phyloP scores from a whole-genome alignment of 1,139 yeast species.

The Debaryomycetaceae sp. region DNA sequence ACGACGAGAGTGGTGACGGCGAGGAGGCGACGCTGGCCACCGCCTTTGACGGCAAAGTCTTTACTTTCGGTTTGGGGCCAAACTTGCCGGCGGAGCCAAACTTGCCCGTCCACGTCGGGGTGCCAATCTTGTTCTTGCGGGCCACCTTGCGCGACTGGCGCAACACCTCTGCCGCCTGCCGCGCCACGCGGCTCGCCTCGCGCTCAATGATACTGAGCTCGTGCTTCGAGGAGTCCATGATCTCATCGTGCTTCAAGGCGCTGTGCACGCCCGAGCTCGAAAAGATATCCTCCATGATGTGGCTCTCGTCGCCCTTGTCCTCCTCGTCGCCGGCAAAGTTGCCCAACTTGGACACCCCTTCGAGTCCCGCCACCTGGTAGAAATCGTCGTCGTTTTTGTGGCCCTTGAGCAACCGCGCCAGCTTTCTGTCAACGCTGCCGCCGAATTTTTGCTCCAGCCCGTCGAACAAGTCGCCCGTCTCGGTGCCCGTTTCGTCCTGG shows the following conservation, averaged over 20 bases:
- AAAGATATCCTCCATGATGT: constrained; percentile 73
- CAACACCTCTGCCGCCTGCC: constrained; percentile 70
- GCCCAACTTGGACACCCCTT: constrained; percentile 54
- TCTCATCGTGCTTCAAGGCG: constrained; percentile 73
- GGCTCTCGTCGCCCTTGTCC: constrained; percentile 41
- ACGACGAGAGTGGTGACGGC: constrained; percentile 17
- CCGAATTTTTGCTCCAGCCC: constrained; percentile 42
- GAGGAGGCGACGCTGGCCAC: not conserved
- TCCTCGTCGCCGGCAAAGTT: constrained; percentile 39
- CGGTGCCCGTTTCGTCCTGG: constrained; percentile 60
- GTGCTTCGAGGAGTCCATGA: constrained; percentile 51
- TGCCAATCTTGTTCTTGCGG: constrained; percentile 63
- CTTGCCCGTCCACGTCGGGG: constrained; percentile 95
- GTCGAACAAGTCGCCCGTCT: constrained; percentile 61
- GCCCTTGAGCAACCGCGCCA: constrained; percentile 19
- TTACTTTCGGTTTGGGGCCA: no score
- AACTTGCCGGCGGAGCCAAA: constrained; percentile 77
- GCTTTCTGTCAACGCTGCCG: constrained; percentile 25
- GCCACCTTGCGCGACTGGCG: constrained; percentile 64
- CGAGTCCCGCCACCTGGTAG: constrained; percentile 45
- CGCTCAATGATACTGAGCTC: constrained; percentile 57
- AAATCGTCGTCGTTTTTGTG: constrained; percentile 51
- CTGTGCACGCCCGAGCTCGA: constrained; percentile 72
- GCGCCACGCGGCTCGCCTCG: constrained; percentile 77
- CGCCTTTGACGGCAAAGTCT: constrained; percentile 14